Evolutionary conservation across 441 rosid genomes (phyloP), one percentile per base, ranked within the genome.

Genomic region (Croton setiger): DNA sequence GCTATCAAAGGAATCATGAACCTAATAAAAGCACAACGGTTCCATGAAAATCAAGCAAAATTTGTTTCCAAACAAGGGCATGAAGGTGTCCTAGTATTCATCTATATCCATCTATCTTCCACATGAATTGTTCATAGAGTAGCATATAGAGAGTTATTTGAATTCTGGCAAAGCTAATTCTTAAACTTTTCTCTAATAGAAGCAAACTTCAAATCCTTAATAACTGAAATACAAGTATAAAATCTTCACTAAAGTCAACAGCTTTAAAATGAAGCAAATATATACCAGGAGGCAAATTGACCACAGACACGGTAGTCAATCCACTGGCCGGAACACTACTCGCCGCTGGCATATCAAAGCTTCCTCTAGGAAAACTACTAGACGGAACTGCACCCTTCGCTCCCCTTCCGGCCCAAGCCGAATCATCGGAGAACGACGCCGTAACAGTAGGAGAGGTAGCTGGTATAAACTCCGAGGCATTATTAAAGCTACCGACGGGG

Each of bases 261-360:
- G 7, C 41, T 37, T 3, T 37, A n/a, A 0, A 39, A 39, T 39
- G 43, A 5, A 39, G 43, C 43, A 39, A 39, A 39, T 39, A 77
- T 20, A 85, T 72, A 15, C 85, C 87, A 39, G 78, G 84, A 66
- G 85, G 91, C 80, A 83, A 75, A 72, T 78, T 84, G 13, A 58
- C 87, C 17, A 86, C 86, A 2, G 96, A 89, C 37, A 86, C 96
- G 31, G 92, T 92, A 20, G 88, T 88, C 69, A 90, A 75, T 23
- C 86, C 87, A 75, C 84, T 81, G 2, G 91, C 88, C 0, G 94
- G 92, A 43, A 89, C 92, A 52, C 93, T 88, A 62, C 88, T 80
- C 44, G 89, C 77, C 0, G 23, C 72, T 21, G 69, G 48, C 60
- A 76, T 67, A 72, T 77, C 81, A 67, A 80, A 71, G 60, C 88